Base-by-base conservation (phyloP, 345 rosid species). In the Moricandia arvensis region DNA sequence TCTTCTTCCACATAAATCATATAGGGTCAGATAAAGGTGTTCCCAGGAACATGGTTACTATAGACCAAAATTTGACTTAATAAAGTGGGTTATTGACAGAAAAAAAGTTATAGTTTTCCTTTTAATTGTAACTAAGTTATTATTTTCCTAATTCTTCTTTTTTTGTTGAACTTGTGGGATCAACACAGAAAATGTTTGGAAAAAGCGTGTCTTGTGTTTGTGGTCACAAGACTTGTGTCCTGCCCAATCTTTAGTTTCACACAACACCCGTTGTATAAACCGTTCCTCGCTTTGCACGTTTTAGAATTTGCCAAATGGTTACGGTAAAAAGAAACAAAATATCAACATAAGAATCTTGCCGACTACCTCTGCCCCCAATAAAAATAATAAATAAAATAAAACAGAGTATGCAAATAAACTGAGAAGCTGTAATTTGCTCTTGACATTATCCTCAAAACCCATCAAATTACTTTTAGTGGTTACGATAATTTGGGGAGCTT, bases 191-290 rank as follows among this genome's bases (percentile, higher is more conserved):
- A 75, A 76, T 62, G 80, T 69, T 64, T 62, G 63, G 13, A 53
- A 59, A 60, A 61, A 35, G 21, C 16, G 5, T 49, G 45, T 49
- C 33, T 30, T 34, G 73, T 75, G 68, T 68, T 59, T 75, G 63
- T 51, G 69, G 57, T 75, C 79, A 75, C 79, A 75, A 61, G 74
- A 68, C 66, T 68, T 68, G 69, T 62, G 63, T 60, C 15, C 15
- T 62, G 63, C 51, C 15, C 15, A 74, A 35, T 61, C 69, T 68
- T 75, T 68, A 61, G 33, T 49, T 62, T 68, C 74, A 75, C 79
- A 75, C 45, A 35, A 49, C 74, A 68, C 45, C 33, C 74, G 68
- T 75, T 75, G 58, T 51, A 16, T 12, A 15, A 67, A 75, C 74
- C 69, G 69, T 53, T 61, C 58, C 57, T 61, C 58, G 9, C 63